Evolutionary conservation across 106 monocot species (phyloP), one percentile per base, ranked within the genome.

Genomic region (Vanilla planifolia): DNA sequence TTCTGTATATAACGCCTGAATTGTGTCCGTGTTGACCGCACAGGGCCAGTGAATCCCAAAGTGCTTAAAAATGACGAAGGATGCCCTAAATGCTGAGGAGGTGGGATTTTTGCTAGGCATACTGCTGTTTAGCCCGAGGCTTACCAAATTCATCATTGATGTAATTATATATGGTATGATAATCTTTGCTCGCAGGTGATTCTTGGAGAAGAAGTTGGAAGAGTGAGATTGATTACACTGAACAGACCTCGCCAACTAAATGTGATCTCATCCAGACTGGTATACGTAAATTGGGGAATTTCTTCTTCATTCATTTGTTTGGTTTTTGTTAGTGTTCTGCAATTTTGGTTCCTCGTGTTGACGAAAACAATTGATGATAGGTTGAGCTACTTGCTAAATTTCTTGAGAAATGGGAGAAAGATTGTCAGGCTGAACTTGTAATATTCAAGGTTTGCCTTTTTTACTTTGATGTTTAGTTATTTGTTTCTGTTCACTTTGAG

Each of bases 221-320:
- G 70, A 64, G 80, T 76, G 25, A 71, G 89, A 57, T 25, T 89
- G 59, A 77, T 89, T 37, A 89, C 85, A 32, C 67, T 94, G 52
- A 94, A 89, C 69, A 69, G 85, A 24, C 94, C 94, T 37, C 85
- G 86, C 22, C 89, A 89, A 48, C 67, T 89, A 64, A 94, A 94
- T 73, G 85, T 75, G 43, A 85, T 94, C 61, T 86, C 82, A 30
- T 52, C 66, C 14, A 62, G 61, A 86, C 73, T 90, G 85, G 94
- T 95, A 73, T n/a, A 33, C 8, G 5, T 17, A 50, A 14, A 50
- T 13, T 13, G 7, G 20, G 5, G 25, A 1, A 26, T 62, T 6
- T 29, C 36, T 24, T 7, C 11, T 19, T 6, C 4, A 22, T 62
- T 29, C 27, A 42, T 14, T 33, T 35, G 5, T 35, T 3, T 34